Conservation (phyloP, 352 stramenopile genomes). For the Phytophthora brassicae region DNA sequence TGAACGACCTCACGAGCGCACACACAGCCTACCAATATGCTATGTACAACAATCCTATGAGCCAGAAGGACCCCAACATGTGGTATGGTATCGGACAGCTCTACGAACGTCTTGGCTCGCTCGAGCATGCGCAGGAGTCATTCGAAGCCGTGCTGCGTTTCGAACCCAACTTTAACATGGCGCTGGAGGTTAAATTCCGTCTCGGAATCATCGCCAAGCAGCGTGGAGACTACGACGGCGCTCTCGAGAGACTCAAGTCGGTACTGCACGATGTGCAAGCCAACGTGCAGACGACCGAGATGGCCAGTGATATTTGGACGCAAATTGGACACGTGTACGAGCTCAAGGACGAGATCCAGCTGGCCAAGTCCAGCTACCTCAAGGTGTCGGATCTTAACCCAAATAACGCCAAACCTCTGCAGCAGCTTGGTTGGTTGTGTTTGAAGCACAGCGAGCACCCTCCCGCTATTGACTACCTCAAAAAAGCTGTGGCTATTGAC, state of each 20-base stretch:
- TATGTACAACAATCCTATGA: slow-evolving; percentile 90
- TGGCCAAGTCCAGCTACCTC: slow-evolving; percentile 85
- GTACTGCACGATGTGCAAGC: slow-evolving; percentile 79
- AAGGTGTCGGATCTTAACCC: slow-evolving; percentile 85
- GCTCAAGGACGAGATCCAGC: slow-evolving; percentile 84
- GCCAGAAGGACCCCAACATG: slow-evolving; percentile 85
- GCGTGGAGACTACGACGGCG: slow-evolving; percentile 76
- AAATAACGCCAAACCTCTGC: slow-evolving; percentile 81
- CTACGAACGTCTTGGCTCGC: slow-evolving; percentile 80
- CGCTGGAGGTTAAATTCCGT: slow-evolving; percentile 84
- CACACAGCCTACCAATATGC: slow-evolving; percentile 88
- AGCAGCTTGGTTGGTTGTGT: slow-evolving; percentile 85
- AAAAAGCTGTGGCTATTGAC: slow-evolving; percentile 81
- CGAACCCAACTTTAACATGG: slow-evolving; percentile 88
- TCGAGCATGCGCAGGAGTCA: slow-evolving; percentile 85
- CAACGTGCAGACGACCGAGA: slow-evolving; percentile 82
- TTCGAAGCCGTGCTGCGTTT: slow-evolving; percentile 86
- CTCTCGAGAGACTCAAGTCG: slow-evolving; percentile 81
- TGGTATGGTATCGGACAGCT: slow-evolving; percentile 89
- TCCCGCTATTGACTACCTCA: slow-evolving; percentile 83
- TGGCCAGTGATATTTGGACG: slow-evolving; percentile 87
- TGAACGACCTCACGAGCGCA: slow-evolving; percentile 87
- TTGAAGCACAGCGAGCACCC: slow-evolving; percentile 84
- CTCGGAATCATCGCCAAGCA: slow-evolving; percentile 87
- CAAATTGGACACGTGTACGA: slow-evolving; percentile 89